Evolutionary conservation across 495 filamentous ascomycete species (phyloP).

Genomic region (Xylona heveae): DNA sequence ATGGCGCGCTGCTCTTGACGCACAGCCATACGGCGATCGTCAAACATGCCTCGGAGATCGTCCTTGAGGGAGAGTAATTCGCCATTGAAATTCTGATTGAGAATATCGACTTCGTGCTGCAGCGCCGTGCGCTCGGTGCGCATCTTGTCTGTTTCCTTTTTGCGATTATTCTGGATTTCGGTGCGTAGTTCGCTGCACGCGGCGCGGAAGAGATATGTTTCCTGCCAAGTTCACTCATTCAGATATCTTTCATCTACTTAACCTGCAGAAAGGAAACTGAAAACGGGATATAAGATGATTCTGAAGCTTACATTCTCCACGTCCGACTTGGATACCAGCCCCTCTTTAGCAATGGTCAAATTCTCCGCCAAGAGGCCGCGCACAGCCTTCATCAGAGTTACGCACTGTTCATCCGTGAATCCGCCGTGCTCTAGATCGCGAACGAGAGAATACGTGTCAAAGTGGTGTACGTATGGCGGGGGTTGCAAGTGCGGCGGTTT

Average conservation of each 20-base stretch:
- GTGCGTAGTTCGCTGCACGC: constrained; percentile 83
- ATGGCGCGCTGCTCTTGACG: constrained; percentile 64
- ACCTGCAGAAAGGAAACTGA: no score
- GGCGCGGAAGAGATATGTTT: constrained; percentile 82
- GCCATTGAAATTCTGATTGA: constrained; percentile 62
- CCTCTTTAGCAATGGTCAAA: constrained; percentile 52
- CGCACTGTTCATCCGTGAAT: constrained; percentile 46
- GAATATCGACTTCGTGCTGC: constrained; percentile 84
- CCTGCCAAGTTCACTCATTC: no score
- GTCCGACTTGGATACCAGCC: constrained; percentile 56
- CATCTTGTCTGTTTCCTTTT: constrained; percentile 42
- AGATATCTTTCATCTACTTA: no score
- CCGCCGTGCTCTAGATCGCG: constrained; percentile 46
- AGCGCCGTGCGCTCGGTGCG: constrained; percentile 63
- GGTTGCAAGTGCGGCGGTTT: constrained; percentile 46
- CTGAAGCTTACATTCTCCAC: constrained; percentile 51
- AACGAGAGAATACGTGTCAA: constrained; percentile 81
- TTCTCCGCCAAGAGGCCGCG: constrained; percentile 54
- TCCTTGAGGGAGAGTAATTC: constrained; percentile 66
- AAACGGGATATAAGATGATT: no score
- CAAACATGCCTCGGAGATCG: constrained; percentile 84
- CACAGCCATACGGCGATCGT: constrained; percentile 85
- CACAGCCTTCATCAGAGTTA: constrained; percentile 75
- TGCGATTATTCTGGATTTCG: constrained; percentile 41
- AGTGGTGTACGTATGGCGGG: constrained; percentile 78